A percentile compares a stretch with the other conserved stretches of the same genome.
Evolutionary conservation across 2,329 filamentous ascomycete species (phyloP).

Genomic region (Pseudogymnoascus sp.): DNA sequence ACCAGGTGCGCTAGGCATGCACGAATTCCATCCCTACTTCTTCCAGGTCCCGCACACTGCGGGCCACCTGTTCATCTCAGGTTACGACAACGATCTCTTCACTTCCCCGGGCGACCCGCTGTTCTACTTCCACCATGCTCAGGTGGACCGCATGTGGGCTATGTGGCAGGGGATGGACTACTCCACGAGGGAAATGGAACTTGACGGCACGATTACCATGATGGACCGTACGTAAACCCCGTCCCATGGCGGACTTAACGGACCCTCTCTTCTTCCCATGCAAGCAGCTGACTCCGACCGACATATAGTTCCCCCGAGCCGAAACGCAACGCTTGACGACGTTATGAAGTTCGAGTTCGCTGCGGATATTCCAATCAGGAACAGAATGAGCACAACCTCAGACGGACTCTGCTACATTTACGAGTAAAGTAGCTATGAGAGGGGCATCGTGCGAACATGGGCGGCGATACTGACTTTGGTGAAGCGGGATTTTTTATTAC

Average conservation of each 20-base stretch:
- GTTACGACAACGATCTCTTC: neutral
- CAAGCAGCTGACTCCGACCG: neutral
- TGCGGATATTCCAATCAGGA: neutral
- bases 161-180: slow-evolving; percentile 39
- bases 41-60: neutral
- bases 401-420: neutral
- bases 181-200: slow-evolving; percentile 22
- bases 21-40: slow-evolving; percentile 17
- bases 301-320: slow-evolving; percentile 27
- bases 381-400: neutral
- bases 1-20: slow-evolving; percentile 35
- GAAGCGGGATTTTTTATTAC: neutral
- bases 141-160: slow-evolving; percentile 19
- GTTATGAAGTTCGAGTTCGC: slow-evolving; percentile 23
- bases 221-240: slow-evolving; percentile 24
- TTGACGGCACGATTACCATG: slow-evolving; percentile 35
- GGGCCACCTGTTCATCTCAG: neutral
- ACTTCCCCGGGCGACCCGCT: slow-evolving; percentile 13
- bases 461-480: neutral
- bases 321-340: slow-evolving; percentile 36
- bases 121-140: slow-evolving; percentile 20
- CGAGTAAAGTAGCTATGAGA: neutral
- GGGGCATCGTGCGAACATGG: too few species aligned
- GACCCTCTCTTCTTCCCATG: neutral
- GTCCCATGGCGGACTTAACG: neutral